Evolutionary conservation across 345 rosid genomes (phyloP).

Genomic region (Excoecaria agallocha): DNA sequence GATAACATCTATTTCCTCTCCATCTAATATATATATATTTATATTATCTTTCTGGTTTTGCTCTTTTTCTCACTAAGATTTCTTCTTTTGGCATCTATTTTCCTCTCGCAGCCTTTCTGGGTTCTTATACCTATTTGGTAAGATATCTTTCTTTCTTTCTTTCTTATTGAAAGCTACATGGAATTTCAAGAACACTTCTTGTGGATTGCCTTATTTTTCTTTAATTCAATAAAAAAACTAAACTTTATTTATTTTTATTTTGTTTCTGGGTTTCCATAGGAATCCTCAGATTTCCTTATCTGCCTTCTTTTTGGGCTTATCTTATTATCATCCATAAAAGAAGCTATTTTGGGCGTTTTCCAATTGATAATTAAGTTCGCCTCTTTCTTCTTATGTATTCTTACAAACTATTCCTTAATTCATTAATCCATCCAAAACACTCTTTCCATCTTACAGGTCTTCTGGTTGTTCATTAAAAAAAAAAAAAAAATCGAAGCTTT

Average conservation of each 20-base stretch:
- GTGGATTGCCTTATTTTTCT: background rate
- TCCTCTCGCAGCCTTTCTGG: background rate
- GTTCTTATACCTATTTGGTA: slow-evolving; percentile 16
- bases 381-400: background rate
- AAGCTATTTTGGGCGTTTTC: slow-evolving; percentile 21
- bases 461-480: background rate
- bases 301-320: slow-evolving; percentile 6
- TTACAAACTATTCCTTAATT: too few relatives aligned
- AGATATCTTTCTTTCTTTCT: slow-evolving; percentile 13
- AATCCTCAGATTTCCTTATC: slow-evolving; percentile 13
- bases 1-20: background rate
- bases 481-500: background rate
- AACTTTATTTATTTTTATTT: background rate
- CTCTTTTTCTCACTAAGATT: background rate
- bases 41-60: background rate
- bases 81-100: slow-evolving; percentile 8
- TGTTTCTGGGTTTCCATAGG: background rate
- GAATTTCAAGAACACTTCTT: slow-evolving; percentile 4
- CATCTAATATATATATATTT: background rate
- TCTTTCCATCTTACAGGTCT: background rate
- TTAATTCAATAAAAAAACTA: background rate
- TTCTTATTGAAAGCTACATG: background rate
- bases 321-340: background rate
- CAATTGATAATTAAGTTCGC: slow-evolving; percentile 13
- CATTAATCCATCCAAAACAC: background rate